Evolutionary conservation across 2,329 filamentous ascomycete species (phyloP), one percentile per base, ranked within the genome.

Genomic region (Aurifilum marmelostoma): DNA sequence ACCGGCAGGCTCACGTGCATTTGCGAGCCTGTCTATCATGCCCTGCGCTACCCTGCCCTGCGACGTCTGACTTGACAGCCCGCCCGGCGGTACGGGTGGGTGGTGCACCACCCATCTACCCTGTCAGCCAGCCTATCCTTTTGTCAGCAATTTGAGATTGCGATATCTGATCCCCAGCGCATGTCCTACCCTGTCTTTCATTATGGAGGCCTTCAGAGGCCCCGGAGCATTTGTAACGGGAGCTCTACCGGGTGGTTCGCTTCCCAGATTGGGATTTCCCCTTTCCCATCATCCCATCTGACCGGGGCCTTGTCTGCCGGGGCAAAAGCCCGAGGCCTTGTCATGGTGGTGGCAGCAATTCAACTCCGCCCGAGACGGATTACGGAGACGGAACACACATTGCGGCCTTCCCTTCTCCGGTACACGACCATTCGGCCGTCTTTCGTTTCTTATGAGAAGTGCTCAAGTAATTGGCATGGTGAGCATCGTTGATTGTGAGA

Each of bases 151-250:
- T 32, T 47, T 58, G 41, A 24, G 64, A 56, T 47, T 58, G 41
- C 18, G 64, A 56, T 27, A 52, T 24, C 56, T 61, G 34, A 47
- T 65, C 43, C 14, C 41, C 41, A 47, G 41, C 11, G 41, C 16
- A 47, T 47, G 21, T 47, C 41, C 41, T 41, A 16, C 37, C 64
- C 68, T 64, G 68, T 65, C 65, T 61, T 56, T 43, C 21, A 24
- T 24, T 21, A 32, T n/a, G n/a, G n/a, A 14, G 47, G 58, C 37
- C 56, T 56, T 61, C 61, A 61, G 6, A 37, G 43, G 43, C n/a
- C 3, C 62, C 68, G 63, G 47, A 65, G 56, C 65, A 47, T 52
- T 65, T 50, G 34, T 29, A 43, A 34, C 47, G 34, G 56, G 34
- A 47, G 43, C 43, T 29, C 43, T 54, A 21, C 59, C 62, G 61